Base-by-base conservation (phyloP, 2,329 filamentous ascomycete genomes). In the Calonectria montana region DNA sequence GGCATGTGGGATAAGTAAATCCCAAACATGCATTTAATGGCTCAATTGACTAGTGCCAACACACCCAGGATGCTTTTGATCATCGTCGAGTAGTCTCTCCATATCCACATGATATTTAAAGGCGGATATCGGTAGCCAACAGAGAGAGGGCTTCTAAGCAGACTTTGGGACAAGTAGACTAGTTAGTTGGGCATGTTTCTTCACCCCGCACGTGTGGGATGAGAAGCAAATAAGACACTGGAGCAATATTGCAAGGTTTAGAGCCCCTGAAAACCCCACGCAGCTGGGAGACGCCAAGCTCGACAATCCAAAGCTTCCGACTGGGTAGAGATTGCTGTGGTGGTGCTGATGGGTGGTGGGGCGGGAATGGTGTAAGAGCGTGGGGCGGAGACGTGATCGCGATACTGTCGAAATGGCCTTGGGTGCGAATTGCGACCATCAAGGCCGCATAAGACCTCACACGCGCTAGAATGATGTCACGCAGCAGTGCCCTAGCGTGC, bases 311-410 rank as follows among this genome's bases (percentile, higher is more conserved):
- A 62, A 45, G 39, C 57, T 31, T 62, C 57, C 57, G 57, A 62
- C 57, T 62, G 57, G 57, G 57, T 9, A 62, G 37, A 62, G 57
- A 62, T 62, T 45, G 39, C 12, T 9, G 16, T 45, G 39, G 23
- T 41, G 29, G 18, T 35, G 39, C 39, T 47, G 9, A 55, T 21
- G 65, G 18, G 63, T 67, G 41, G 71, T 71, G 73, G 76, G 76
- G 66, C 63, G 9, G 25, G n/a, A 66, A 78, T 78, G 76, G 76
- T 78, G 76, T 71, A 70, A 78, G 74, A 70, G 65, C 73, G 76
- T 75, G 76, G 76, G 76, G 75, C 73, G 29, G 41, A 62, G 67
- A 45, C 76, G 76, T 78, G 75, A 74, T 78, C 65, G 67, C 45
- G 62, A 65, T 71, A 69, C 43, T 13, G 47, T 39, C 50, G 68